phyloP scores from a whole-genome alignment of 139 green algal genomes.

The Picochlorum sp. region DNA sequence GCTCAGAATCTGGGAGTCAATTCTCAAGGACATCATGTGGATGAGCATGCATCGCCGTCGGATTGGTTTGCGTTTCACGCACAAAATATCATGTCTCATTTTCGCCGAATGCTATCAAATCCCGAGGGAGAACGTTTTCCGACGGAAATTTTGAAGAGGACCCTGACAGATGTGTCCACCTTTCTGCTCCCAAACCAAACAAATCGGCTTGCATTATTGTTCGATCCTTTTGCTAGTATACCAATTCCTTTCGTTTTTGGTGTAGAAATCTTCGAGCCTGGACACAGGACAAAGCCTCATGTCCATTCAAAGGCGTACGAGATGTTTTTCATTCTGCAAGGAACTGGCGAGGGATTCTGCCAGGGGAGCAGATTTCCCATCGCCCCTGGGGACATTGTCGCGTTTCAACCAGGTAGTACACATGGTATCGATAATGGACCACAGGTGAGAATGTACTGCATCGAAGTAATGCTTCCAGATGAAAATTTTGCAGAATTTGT shows the following conservation, averaged over 20 bases:
- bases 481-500: conserved; percentile 78
- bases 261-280: conserved; percentile 64
- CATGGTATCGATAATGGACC: conserved; percentile 68
- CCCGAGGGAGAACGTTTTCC: not conserved
- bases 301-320: conserved; percentile 62
- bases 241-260: conserved; percentile 58
- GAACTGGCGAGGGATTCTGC: conserved; percentile 49
- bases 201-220: conserved; percentile 69
- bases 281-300: conserved; percentile 63
- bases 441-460: conserved; percentile 27
- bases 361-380: conserved; percentile 41
- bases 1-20: no score
- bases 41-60: no score
- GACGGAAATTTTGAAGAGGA: conserved; percentile 33
- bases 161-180: conserved; percentile 45
- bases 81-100: no score
- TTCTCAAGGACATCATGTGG: no score
- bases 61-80: no score
- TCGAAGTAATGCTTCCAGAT: conserved; percentile 82
- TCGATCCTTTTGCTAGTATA: conserved; percentile 34
- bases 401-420: conserved; percentile 57
- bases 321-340: conserved; percentile 78
- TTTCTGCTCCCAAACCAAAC: conserved; percentile 70
- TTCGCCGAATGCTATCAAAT: no score
- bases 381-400: conserved; percentile 52